Base-by-base conservation (phyloP, 352 stramenopile species). In the Pythium apleroticum region DNA sequence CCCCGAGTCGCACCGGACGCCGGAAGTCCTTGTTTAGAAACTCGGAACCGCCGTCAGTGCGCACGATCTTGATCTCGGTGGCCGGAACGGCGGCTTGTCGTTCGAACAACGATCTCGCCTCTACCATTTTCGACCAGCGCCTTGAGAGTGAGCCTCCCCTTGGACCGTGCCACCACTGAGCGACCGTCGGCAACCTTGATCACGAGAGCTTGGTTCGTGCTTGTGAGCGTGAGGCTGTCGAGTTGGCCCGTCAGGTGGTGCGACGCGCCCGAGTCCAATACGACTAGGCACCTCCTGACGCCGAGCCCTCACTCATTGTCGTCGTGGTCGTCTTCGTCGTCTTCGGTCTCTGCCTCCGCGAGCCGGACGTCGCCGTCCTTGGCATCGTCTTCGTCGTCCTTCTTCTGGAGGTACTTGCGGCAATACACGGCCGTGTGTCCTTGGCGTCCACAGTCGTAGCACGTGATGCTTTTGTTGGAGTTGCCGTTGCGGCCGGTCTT, bases 11-110 rank as follows among this genome's bases (percentile, higher is more conserved):
- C 1, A 66, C 27, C 7, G 52, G 27, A 0, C 48, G 30, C 12
- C 66, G 31, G 41, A 72, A 70, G 20, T 61, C 65, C 14, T 52
- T 48, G 43, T 69, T 74, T 1, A 68, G n/a, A 43, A 72, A 66
- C 52, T 77, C 71, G 15, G 43, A 50, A 8, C 67, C 71, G 1
- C 55, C 57, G 45, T 77, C 63, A 2, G 66, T 71, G 0, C 67
- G 57, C 3, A 77, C 17, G 11, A 61, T 30, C 25, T 63, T 63
- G 19, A 63, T 63, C 31, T 57, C 45, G 0, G 53, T 57, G 17
- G 27, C 53, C 4, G 52, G 20, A 14, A 63, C 39, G 3, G 31
- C 31, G 2, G 53, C 46, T 27, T 68, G 46, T 17, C 54, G 27
- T n/a, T 63, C 62, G 19, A 62, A 53, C 4, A 68, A 45, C 12